Evolutionary conservation across 345 rosid genomes (phyloP), one percentile per base, ranked within the genome.

Genomic region (Moricandia moricandioides): DNA sequence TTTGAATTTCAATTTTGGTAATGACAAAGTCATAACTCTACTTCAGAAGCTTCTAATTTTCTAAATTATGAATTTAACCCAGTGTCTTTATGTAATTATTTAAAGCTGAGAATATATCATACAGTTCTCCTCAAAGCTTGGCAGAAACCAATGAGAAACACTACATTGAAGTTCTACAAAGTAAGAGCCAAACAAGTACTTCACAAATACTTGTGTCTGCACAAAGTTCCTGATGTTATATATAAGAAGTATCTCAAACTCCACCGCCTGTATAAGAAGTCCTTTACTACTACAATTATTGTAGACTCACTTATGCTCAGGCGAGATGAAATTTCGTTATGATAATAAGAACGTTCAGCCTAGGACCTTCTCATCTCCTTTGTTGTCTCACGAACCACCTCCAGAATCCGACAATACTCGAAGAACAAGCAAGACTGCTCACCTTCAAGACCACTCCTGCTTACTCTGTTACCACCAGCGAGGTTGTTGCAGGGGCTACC

Each of bases 401-500:
- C 93, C 4, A 92, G 78, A 66, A 94, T 88, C 5, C 99, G 78
- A 43, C 79, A 78, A 65, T 81, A 94, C 64, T 94, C 96, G 57
- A 51, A 94, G 78, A 94, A 94, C 40, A 94, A 87, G 0, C 89
- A 62, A 3, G 99, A 94, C 2, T 94, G 85, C 10, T 82, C 84
- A 62, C 99, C 99, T 73, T 85, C 99, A 3, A 94, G 93, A 27
- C 99, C 99, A 69, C 79, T 85, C 11, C 99, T 66, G 62, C 75
- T 84, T 33, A 83, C 81, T 62, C 98, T 69, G 51, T 94, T 94
- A 81, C 96, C 89, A 3, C 98, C 98, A 0, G 98, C 85, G 0
- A 91, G 89, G 73, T 94, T 94, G 74, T 94, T 94, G 63, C 98
- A 94, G 0, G 97, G 97, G 33, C 98, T 94, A 7, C 98, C 98